phyloP scores from a whole-genome alignment of 192 early-diverging fungal genomes.

The Podila epicladia region DNA sequence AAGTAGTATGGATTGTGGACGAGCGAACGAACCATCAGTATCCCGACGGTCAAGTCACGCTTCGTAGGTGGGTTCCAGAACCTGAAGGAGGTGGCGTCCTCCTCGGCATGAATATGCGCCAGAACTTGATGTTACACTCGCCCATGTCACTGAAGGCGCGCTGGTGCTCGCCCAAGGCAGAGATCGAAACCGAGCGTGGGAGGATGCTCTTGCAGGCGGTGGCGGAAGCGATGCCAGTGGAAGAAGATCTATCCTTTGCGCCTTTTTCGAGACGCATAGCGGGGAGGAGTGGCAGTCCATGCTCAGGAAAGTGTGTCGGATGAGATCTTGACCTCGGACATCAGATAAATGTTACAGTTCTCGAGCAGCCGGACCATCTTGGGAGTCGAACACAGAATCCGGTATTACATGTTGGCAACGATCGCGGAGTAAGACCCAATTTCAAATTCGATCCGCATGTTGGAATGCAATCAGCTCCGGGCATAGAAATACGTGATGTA shows the following conservation, averaged over 20 bases:
- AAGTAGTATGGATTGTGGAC: conserved; percentile 12
- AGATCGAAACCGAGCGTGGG: background rate
- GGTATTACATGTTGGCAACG: conserved; percentile 43
- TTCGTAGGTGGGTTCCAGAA: conserved; percentile 41
- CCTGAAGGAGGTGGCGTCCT: conserved; percentile 24
- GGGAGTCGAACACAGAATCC: conserved; percentile 21
- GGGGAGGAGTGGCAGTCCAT: conserved; percentile 35
- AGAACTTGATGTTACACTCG: conserved; percentile 38
- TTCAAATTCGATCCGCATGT: conserved; percentile 37
- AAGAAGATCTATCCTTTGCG: background rate
- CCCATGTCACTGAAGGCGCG: conserved; percentile 28
- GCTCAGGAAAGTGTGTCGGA: conserved; percentile 31
- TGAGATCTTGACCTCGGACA: conserved; percentile 22
- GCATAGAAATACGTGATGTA: conserved; percentile 42
- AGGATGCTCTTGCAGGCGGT: background rate
- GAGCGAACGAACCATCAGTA: conserved; percentile 36
- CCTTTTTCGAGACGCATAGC: conserved; percentile 23
- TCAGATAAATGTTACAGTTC: conserved; percentile 15
- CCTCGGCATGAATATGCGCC: conserved; percentile 30
- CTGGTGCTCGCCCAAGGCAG: conserved; percentile 9
- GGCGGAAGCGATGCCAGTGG: background rate
- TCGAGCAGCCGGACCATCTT: conserved; percentile 28
- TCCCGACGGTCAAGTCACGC: conserved; percentile 24
- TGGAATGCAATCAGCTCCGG: conserved; percentile 31
- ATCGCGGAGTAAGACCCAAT: background rate